Base-by-base conservation (phyloP, 2,329 filamentous ascomycete genomes). In the Fusarium agapanthi region DNA sequence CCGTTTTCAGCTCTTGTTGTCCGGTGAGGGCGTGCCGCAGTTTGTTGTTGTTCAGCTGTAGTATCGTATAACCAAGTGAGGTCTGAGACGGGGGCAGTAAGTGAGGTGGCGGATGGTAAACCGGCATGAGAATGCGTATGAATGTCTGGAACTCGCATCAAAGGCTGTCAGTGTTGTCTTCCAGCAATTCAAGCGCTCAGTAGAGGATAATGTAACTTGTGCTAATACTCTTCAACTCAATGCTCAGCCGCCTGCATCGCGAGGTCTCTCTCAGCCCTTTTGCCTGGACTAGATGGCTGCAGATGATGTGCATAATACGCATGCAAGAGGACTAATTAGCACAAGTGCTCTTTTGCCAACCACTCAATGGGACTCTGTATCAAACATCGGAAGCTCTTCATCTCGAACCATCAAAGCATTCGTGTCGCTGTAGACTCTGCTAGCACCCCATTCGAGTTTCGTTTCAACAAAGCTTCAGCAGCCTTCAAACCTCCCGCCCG, bases 221-320 rank as follows among this genome's bases (percentile, higher is more conserved):
- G 34, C 34, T 16, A 38, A 26, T 35, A 26, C n/a, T 28, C 34
- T 53, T 13, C 13, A 18, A 37, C 18, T 35, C 14, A 16, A 28
- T 15, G 47, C 18, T 34, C 28, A 50, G 28, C 12, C 16, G 47
- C 47, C 24, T 37, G 11, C 13, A 26, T 38, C 34, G 34, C 24
- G 20, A 53, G 12, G 37, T 53, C 13, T 26, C 24, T 28, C 16
- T 40, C 28, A 59, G 34, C 45, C 45, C n/a, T 41, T 40, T 37
- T 28, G 26, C 18, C 55, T 44, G 24, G 37, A 37, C 61, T 72
- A 57, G 50, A 68, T 34, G 54, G 48, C 56, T 62, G 55, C 63
- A 68, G 47, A 69, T 69, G 61, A 71, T 61, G 55, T 67, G 63
- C 58, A 71, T 69, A 28, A 66, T 28, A 28, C 50, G 59, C 53